Conservation (phyloP, 805 yeast genomes). For the Wickerhamomyces silvicola region DNA sequence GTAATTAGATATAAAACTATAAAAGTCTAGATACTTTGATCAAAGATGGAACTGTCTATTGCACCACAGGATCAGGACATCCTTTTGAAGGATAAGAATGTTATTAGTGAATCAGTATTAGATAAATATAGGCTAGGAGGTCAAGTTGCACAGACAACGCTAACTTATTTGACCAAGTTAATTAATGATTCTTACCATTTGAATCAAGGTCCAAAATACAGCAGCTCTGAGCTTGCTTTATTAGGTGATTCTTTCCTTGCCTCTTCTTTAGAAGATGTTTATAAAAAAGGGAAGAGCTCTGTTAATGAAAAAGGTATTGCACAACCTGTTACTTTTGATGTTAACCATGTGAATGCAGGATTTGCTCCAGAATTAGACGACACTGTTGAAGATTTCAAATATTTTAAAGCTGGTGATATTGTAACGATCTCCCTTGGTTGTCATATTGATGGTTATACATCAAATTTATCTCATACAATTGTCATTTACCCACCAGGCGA, state of each 20-base stretch:
- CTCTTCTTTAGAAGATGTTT: conserved; percentile 52
- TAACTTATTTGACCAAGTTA: conserved; percentile 56
- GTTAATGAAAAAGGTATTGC: conserved; percentile 89
- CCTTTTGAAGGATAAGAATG: conserved; percentile 66
- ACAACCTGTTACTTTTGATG: conserved; percentile 83
- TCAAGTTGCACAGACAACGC: conserved; percentile 77
- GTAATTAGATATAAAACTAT: background rate
- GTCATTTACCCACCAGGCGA: conserved; percentile 71
- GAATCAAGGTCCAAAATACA: conserved; percentile 29
- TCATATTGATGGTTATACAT: conserved; percentile 93
- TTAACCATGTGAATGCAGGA: conserved; percentile 70
- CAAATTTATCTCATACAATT: conserved; percentile 78
- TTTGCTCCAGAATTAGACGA: conserved; percentile 84
- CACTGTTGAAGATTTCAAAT: conserved; percentile 29
- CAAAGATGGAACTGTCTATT: conserved; percentile 65
- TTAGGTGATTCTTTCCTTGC: conserved; percentile 72
- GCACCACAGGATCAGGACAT: conserved; percentile 70
- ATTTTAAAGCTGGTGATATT: conserved; percentile 70
- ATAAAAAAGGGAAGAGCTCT: conserved; percentile 41
- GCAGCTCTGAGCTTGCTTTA: conserved; percentile 68
- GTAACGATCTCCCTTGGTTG: conserved; percentile 83
- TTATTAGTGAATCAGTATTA: conserved; percentile 50
- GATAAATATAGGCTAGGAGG: conserved; percentile 89
- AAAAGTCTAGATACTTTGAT: background rate
- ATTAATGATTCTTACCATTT: conserved; percentile 72